Conservation (phyloP, 2,329 filamentous ascomycete genomes). For the Nannizziopsis barbatae region DNA sequence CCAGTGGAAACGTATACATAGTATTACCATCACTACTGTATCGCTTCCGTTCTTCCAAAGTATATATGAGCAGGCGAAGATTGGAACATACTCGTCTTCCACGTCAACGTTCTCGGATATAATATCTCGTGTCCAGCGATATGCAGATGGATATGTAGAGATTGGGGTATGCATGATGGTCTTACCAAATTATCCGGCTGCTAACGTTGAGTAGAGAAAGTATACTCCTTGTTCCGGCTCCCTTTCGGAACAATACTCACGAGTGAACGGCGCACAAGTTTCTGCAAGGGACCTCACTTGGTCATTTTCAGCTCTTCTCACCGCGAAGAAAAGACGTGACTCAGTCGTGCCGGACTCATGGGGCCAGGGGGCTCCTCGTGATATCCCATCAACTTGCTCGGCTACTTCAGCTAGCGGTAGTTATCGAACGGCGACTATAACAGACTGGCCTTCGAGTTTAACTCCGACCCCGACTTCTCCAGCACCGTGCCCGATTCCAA, state of each 20-base stretch:
- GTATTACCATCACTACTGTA: conserved; percentile 51
- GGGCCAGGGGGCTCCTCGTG: conserved; percentile 25
- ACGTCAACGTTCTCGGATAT: conserved; percentile 36
- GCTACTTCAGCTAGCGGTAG: conserved; percentile 25
- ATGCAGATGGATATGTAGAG: conserved; percentile 47
- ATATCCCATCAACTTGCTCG: conserved; percentile 24
- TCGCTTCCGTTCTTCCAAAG: conserved; percentile 64
- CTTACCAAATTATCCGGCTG: background rate
- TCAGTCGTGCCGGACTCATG: conserved; percentile 26
- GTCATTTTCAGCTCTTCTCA: conserved; percentile 36
- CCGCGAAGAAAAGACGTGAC: conserved; percentile 26
- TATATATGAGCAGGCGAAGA: conserved; percentile 45
- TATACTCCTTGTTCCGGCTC: conserved; percentile 50
- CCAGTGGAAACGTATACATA: conserved; percentile 55
- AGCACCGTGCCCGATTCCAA: conserved; percentile 15
- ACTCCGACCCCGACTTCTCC: conserved; percentile 21
- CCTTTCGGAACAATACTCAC: conserved; percentile 34
- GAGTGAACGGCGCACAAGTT: conserved; percentile 24
- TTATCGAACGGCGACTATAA: conserved; percentile 27
- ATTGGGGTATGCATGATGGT: conserved; percentile 23
- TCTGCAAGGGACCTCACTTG: conserved; percentile 37
- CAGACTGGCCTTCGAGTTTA: conserved; percentile 24
- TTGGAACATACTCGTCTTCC: conserved; percentile 54
- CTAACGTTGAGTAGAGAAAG: conserved; percentile 15
- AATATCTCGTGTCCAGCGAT: conserved; percentile 48